Conservation (phyloP, 495 filamentous ascomycete genomes). For the Cryomyces minteri region DNA sequence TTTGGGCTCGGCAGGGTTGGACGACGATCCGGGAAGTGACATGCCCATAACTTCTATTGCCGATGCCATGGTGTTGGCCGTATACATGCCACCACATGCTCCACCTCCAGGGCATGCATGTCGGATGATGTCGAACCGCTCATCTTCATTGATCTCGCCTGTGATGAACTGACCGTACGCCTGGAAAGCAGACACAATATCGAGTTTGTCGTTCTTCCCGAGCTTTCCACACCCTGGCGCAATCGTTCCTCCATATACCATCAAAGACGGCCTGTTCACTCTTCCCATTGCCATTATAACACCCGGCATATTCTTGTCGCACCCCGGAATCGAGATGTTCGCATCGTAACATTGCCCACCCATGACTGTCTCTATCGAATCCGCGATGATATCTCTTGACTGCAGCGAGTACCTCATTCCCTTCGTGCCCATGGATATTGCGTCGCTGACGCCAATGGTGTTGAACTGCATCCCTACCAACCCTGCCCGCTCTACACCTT, state of each 20-base stretch:
- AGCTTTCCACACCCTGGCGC: constrained; percentile 68
- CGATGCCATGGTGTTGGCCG: constrained; percentile 94
- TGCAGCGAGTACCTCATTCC: constrained; percentile 94
- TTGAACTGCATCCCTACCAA: constrained; percentile 63
- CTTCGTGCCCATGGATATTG: constrained; percentile 60
- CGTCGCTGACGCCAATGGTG: constrained; percentile 86
- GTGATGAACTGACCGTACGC: constrained; percentile 89
- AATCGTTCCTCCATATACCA: constrained; percentile 96
- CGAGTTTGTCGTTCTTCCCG: constrained; percentile 58
- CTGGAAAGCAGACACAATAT: constrained; percentile 95
- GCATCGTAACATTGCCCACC: constrained; percentile 98
- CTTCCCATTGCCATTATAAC: constrained; percentile 96
- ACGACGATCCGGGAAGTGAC: constrained; percentile 84
- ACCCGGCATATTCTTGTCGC: constrained; percentile 99
- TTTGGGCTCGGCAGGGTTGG: constrained; percentile 74
- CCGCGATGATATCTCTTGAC: constrained; percentile 88
- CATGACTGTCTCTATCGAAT: constrained; percentile 98
- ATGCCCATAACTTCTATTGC: constrained; percentile 96
- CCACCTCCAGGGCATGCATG: constrained; percentile 86
- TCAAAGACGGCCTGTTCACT: constrained; percentile 79
- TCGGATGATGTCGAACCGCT: constrained; percentile 86
- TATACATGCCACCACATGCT: constrained; percentile 98
- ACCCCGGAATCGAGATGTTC: constrained; percentile 95
- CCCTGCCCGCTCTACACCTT: constrained; percentile 63
- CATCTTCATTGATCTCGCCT: constrained; percentile 77